Conservation (phyloP, 2,329 filamentous ascomycete genomes). For the Botrytis galanthina region DNA sequence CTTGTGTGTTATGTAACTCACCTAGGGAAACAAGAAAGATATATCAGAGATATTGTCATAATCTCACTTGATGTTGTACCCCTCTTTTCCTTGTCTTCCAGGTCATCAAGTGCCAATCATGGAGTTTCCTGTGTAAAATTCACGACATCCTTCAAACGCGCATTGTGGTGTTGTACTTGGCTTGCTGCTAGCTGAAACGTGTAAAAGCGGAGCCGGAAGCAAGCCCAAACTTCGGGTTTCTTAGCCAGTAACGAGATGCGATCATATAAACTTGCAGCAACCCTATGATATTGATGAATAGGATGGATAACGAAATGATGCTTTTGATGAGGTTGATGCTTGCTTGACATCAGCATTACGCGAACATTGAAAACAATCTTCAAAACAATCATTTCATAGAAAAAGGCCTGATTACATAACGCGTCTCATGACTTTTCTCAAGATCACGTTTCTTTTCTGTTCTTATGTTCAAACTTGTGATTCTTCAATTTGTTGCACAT, state of each 20-base stretch:
- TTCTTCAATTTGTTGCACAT: conserved; percentile 17
- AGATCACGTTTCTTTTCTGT: not conserved
- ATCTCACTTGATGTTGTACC: not conserved
- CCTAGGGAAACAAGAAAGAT: not conserved
- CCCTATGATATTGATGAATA: not conserved
- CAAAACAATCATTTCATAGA: not conserved
- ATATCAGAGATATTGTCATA: not conserved
- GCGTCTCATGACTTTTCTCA: not conserved
- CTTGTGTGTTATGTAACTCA: not conserved
- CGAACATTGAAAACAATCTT: not conserved
- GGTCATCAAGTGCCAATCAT: not conserved
- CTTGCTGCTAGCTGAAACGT: not conserved
- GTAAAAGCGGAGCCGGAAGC: not conserved
- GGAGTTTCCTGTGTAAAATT: not conserved
- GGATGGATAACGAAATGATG: not conserved
- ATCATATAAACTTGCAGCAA: not conserved
- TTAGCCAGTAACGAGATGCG: not conserved
- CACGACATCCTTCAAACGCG: not conserved
- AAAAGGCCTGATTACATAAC: conserved; percentile 2
- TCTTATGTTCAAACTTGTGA: not conserved
- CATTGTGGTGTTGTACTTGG: not conserved
- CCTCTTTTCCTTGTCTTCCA: not conserved
- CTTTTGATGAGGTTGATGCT: not conserved
- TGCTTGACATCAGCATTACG: not conserved
- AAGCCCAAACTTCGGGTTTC: not conserved